A percentile compares a stretch with the other conserved stretches of the same genome.
These are phyloP conservation scores for Candida yuanshanica DNA, from an alignment of 805 yeast genomes.

Conservation along the genomic window DNA sequence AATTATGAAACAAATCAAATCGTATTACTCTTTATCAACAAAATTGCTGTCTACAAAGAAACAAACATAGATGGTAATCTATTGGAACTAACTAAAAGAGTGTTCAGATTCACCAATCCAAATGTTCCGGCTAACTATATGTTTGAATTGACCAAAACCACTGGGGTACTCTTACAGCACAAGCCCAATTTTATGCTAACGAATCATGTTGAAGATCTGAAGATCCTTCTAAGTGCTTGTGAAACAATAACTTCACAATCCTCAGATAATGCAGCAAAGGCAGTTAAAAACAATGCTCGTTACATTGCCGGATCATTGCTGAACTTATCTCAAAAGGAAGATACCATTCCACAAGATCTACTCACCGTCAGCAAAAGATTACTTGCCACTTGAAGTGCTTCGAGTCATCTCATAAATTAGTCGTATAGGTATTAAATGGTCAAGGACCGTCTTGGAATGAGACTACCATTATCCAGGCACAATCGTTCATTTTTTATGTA, in stretches of 20 bases:
- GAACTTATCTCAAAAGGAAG: neutral
- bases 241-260: slow-evolving; percentile 2
- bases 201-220: slow-evolving; percentile 7
- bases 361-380: neutral
- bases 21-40: slow-evolving; percentile 15
- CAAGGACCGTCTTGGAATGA: no score
- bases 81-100: slow-evolving; percentile 6
- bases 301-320: slow-evolving; percentile 16
- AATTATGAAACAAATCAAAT: slow-evolving; percentile 12
- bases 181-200: slow-evolving; percentile 9
- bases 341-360: neutral
- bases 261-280: slow-evolving; percentile 8
- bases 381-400: no score
- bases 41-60: slow-evolving; percentile 15
- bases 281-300: slow-evolving; percentile 19
- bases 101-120: slow-evolving; percentile 10
- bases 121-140: slow-evolving; percentile 14
- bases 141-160: slow-evolving; percentile 23
- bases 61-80: slow-evolving; percentile 3
- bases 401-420: no score
- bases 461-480: no score
- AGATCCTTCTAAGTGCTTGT: slow-evolving; percentile 8
- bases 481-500: no score
- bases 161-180: slow-evolving; percentile 20
- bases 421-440: no score